Percentiles rank a stretch among this genome's conserved stretches.
phyloP scores from a whole-genome alignment of 768 basidiomycete genomes.

The Trametes cubensis region DNA sequence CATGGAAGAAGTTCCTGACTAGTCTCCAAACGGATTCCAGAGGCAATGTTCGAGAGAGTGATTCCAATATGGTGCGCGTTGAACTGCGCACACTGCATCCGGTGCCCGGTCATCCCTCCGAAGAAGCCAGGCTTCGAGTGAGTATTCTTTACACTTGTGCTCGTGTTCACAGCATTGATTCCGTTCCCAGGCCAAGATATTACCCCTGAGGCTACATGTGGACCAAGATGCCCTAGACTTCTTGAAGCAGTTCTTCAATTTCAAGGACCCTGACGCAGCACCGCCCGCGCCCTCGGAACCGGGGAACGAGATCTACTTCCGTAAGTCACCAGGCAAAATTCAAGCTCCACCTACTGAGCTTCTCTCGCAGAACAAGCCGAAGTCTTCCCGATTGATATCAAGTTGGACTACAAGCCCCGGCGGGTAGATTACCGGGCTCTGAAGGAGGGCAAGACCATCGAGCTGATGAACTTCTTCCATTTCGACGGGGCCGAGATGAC shows the following conservation, averaged over 20 bases:
- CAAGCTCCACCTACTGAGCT: conserved; percentile 1
- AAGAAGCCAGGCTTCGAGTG: conserved; percentile 81
- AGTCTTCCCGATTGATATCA: conserved; percentile 92
- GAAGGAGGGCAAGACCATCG: conserved; percentile 88
- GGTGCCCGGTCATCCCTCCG: conserved; percentile 61
- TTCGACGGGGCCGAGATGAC: conserved; percentile 99
- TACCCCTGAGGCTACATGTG: conserved; percentile 89
- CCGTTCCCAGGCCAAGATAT: conserved; percentile 72
- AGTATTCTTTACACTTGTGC: conserved; percentile 36
- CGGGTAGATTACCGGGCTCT: conserved; percentile 93
- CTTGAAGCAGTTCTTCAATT: conserved; percentile 93
- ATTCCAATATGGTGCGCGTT: conserved; percentile 90
- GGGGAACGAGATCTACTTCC: conserved; percentile 67
- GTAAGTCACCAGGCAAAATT: conserved; percentile 45
- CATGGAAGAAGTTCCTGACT: conserved; percentile 97
- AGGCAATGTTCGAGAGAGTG: conserved; percentile 89
- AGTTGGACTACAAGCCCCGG: conserved; percentile 97
- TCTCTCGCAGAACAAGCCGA: conserved; percentile 78
- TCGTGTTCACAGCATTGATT: conserved; percentile 8
- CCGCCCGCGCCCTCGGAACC: conserved; percentile 40
- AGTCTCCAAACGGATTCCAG: conserved; percentile 80
- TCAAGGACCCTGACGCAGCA: conserved; percentile 62
- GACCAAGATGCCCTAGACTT: conserved; percentile 99
- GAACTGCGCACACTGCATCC: conserved; percentile 79
- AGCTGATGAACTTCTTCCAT: conserved; percentile 99